These are phyloP conservation scores for Fusarium hostae DNA, from an alignment of 2,329 filamentous ascomycete genomes.

Conservation along the genomic window DNA sequence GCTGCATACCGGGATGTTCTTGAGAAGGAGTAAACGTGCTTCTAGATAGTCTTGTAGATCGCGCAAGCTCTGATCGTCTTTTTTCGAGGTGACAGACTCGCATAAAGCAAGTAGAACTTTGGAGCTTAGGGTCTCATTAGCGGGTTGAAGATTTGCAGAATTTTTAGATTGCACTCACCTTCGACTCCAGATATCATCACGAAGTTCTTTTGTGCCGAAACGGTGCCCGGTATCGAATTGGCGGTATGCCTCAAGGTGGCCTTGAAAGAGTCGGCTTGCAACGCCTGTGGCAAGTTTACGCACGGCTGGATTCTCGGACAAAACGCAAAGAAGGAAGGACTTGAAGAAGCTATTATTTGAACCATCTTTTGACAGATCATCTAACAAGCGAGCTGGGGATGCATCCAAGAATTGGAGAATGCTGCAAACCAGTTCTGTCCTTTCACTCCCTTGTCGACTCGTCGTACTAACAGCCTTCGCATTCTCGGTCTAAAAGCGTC, in stretches of 20 bases:
- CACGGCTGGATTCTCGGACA: conserved; percentile 63
- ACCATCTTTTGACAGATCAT: conserved; percentile 45
- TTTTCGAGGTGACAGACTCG: conserved; percentile 58
- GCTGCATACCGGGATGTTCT: conserved; percentile 59
- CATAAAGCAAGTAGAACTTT: conserved; percentile 60
- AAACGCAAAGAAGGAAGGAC: conserved; percentile 64
- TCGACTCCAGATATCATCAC: conserved; percentile 62
- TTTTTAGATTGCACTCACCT: conserved; percentile 54
- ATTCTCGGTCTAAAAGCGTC: conserved; percentile 26
- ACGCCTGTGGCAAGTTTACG: conserved; percentile 60
- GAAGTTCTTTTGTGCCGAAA: conserved; percentile 44
- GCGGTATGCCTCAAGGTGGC: conserved; percentile 44
- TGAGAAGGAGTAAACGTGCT: conserved; percentile 64
- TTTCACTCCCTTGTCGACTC: conserved; percentile 20
- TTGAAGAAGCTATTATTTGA: conserved; percentile 54
- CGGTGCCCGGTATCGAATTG: conserved; percentile 41
- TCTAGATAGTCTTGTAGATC: conserved; percentile 67
- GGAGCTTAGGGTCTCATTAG: conserved; percentile 42
- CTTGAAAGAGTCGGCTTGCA: conserved; percentile 59
- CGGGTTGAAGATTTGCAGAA: background rate
- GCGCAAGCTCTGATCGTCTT: conserved; percentile 56
- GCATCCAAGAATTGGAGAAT: conserved; percentile 68
- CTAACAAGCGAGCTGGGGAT: conserved; percentile 53
- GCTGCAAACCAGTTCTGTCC: conserved; percentile 46
- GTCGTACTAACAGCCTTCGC: conserved; percentile 20